Evolutionary conservation across 2,329 filamentous ascomycete species (phyloP), one percentile per base, ranked within the genome.

Genomic region (Cryphonectria nitschkei): DNA sequence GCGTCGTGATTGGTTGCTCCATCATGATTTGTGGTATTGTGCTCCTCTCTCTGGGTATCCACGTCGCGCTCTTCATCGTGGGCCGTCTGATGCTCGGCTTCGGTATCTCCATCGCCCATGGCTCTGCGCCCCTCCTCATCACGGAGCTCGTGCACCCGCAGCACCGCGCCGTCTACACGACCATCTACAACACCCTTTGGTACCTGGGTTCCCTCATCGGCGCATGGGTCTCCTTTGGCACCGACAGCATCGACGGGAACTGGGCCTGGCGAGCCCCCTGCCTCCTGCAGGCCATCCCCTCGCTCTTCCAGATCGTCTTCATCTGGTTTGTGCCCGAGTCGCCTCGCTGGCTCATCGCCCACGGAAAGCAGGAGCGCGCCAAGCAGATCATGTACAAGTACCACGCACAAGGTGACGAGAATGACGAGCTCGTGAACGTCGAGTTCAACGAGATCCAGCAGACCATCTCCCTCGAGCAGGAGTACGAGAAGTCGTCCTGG

Each of bases 281-380:
- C 56, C 66, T 72, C 0, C 58, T 72, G 32, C 72, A 73, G 52
- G 72, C 69, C 19, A 71, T 73, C n/a, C 72, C 72, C 52, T 82
- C 83, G 19, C 77, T 85, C n/a, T 82, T 91, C 69, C 90, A 92
- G 81, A 81, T 92, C 56, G 68, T 80, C n/a, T 89, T 89, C 75
- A 89, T 93, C 78, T 92, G 87, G 81, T 88, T 83, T 80, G 82
- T 92, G n/a, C 90, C 90, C 6, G 90, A 93, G 79, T 89, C 87
- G 0, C 90, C 90, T 0, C 85, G 90, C 73, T 93, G 85, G 82
- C 85, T 92, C 19, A 84, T 91, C 74, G 84, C 86, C 76, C 89
- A 90, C 79, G 90, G 90, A 75, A 83, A 72, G 46, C 39, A 88
- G 74, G 70, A 74, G 5, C 73, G 70, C 69, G 67, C 74, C 6